These are phyloP conservation scores for Phlebiopsis gigantea DNA, from an alignment of 768 basidiomycete genomes.

Conservation along the genomic window DNA sequence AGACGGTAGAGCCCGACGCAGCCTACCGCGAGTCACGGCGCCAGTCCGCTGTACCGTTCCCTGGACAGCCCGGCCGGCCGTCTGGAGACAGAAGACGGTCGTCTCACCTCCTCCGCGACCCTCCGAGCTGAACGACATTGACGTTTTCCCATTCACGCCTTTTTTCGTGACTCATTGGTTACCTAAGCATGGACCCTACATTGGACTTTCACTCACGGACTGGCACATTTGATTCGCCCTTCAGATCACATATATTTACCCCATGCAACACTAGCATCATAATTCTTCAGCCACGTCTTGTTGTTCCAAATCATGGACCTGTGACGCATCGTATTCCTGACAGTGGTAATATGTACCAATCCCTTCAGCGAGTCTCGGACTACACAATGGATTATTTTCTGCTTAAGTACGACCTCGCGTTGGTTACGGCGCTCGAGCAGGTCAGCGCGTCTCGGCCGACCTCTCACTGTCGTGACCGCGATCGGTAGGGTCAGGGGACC, in stretches of 20 bases:
- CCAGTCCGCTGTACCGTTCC: slow-evolving; percentile 51
- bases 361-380: not conserved
- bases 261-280: not conserved
- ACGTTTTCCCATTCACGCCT: not conserved
- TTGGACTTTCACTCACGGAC: not conserved
- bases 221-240: not conserved
- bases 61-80: slow-evolving; percentile 30
- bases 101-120: slow-evolving; percentile 33
- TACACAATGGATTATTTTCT: not conserved
- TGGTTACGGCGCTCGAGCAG: not conserved
- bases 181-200: not conserved
- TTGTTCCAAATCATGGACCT: slow-evolving; percentile 4
- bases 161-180: not conserved
- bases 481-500: not conserved
- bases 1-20: slow-evolving; percentile 31
- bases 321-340: not conserved
- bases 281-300: not conserved
- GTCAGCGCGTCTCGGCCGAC: not conserved
- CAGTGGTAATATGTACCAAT: not conserved
- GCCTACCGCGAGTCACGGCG: slow-evolving; percentile 28
- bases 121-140: slow-evolving; percentile 15
- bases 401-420: not conserved
- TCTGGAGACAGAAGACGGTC: slow-evolving; percentile 25
- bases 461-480: not conserved
- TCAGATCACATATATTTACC: not conserved